phyloP scores from a whole-genome alignment of 768 basidiomycete genomes.

The Fomitopsis serialis region DNA sequence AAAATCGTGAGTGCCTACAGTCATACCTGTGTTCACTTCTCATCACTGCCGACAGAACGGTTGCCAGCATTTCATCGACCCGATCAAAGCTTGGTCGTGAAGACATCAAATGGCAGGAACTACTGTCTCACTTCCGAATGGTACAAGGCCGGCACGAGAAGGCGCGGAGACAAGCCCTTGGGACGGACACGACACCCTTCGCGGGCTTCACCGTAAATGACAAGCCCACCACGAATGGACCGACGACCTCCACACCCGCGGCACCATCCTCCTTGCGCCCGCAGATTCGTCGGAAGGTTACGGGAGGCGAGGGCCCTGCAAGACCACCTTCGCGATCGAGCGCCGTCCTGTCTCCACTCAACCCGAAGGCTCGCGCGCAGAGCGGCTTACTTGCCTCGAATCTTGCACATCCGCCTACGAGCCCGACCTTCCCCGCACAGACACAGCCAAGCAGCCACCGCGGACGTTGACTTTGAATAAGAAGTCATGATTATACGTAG shows the following conservation, averaged over 20 bases:
- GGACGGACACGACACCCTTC: constrained; percentile 53
- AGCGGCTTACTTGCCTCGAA: constrained; percentile 32
- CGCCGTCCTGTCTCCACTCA: constrained; percentile 64
- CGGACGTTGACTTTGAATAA: constrained; percentile 37
- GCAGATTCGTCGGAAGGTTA: constrained; percentile 55
- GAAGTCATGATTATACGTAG: constrained; percentile 17
- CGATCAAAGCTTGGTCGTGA: constrained; percentile 78
- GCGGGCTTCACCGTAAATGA: constrained; percentile 43
- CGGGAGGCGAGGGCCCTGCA: constrained; percentile 32
- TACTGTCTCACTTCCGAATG: constrained; percentile 85
- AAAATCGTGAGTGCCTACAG: constrained; percentile 53
- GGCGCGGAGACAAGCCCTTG: constrained; percentile 71
- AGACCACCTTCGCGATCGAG: constrained; percentile 24
- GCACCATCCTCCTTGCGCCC: constrained; percentile 31
- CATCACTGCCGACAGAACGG: constrained; percentile 7
- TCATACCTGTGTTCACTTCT: neutral
- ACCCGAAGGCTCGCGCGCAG: constrained; percentile 56
- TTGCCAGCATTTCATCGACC: constrained; percentile 37
- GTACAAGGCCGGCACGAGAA: constrained; percentile 93
- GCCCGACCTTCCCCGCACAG: constrained; percentile 27
- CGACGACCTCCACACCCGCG: constrained; percentile 5
- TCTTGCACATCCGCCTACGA: constrained; percentile 26
- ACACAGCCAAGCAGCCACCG: constrained; percentile 32
- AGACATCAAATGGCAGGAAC: constrained; percentile 96
- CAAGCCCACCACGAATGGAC: constrained; percentile 20